Evolutionary conservation across 2,329 filamentous ascomycete species (phyloP), one percentile per base, ranked within the genome.

Genomic region (Ophiocordyceps camponoti-floridani): DNA sequence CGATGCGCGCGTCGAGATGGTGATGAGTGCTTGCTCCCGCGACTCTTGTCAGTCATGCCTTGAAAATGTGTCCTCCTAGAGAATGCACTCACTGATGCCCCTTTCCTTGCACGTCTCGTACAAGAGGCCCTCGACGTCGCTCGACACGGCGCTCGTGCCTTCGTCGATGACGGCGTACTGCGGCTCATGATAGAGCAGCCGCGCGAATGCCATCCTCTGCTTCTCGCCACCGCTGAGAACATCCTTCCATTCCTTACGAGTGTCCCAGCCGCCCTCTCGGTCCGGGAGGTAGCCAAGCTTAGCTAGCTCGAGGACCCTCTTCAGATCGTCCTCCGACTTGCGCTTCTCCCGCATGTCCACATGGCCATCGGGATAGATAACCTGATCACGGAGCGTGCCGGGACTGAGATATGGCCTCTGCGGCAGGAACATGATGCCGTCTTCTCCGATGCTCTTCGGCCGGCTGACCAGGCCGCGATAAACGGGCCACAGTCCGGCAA

Each of bases 371-470:
- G 91, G 91, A 54, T 98, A 98, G 57, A 96, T 95, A 55, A 98
- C 86, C 64, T 98, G 93, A 55, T 98, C 93, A 26, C 91, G 82
- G 10, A 96, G 70, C 1, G 91, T 96, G 33, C 91, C 91, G 19
- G 89, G 83, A 59, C 81, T 89, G 31, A 96, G 75, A 56, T 96
- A 96, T 0, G 89, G 87, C 14, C 89, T 75, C 60, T 98, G 91
- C 0, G 91, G 91, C 11, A 98, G 72, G 64, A 98, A 96, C 88
- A 98, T 96, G 65, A 98, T 94, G 47, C 91, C 91, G 51, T 96
- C 89, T 49, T 81, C 73, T 37, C 87, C 87, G 40, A 77, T 75
- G 37, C 68, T 73, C 56, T 91, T 85, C 3, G 91, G 89, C 1
- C 88, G 78, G 47, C 84, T 93, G 16, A 95, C 85, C 2, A 98